Conservation (phyloP, 768 basidiomycete species). For the Serendipita vermifera region DNA sequence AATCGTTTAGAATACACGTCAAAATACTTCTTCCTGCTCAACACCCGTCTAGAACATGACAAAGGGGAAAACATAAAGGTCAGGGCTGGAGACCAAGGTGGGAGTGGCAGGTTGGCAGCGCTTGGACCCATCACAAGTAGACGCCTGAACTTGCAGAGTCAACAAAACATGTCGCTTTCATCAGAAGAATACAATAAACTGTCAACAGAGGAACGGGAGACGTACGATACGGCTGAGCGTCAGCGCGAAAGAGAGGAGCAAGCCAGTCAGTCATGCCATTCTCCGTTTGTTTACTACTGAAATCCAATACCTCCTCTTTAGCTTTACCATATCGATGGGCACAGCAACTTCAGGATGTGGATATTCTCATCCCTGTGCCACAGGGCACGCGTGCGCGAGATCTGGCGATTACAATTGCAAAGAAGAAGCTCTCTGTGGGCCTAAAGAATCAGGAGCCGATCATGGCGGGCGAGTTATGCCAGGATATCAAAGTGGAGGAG, state of each 20-base stretch:
- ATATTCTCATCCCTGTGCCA: conserved; percentile 71
- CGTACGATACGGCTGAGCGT: conserved; percentile 52
- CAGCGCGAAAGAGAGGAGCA: conserved; percentile 68
- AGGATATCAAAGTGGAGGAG: conserved; percentile 90
- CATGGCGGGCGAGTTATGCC: conserved; percentile 79
- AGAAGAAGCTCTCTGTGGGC: conserved; percentile 70
- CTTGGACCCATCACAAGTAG: too few relatives aligned
- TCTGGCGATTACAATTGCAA: conserved; percentile 58
- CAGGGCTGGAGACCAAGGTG: too few relatives aligned
- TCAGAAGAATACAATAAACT: conserved; percentile 61
- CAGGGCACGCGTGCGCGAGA: conserved; percentile 75
- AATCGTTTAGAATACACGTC: too few relatives aligned
- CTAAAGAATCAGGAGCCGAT: conserved; percentile 79
- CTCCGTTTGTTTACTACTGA: conserved; percentile 16
- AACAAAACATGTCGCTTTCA: conserved; percentile 26
- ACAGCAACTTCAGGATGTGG: conserved; percentile 79
- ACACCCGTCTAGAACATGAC: too few relatives aligned
- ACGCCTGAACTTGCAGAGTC: too few relatives aligned
- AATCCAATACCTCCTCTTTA: conserved; percentile 21
- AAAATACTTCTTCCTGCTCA: too few relatives aligned
- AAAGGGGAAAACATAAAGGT: too few relatives aligned
- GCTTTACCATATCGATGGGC: conserved; percentile 86
- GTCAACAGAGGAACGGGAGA: conserved; percentile 60
- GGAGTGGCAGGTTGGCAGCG: too few relatives aligned
- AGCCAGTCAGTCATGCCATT: conserved; percentile 53